phyloP scores from a whole-genome alignment of 129 eudicot species.

The Pittosporum tobira region DNA sequence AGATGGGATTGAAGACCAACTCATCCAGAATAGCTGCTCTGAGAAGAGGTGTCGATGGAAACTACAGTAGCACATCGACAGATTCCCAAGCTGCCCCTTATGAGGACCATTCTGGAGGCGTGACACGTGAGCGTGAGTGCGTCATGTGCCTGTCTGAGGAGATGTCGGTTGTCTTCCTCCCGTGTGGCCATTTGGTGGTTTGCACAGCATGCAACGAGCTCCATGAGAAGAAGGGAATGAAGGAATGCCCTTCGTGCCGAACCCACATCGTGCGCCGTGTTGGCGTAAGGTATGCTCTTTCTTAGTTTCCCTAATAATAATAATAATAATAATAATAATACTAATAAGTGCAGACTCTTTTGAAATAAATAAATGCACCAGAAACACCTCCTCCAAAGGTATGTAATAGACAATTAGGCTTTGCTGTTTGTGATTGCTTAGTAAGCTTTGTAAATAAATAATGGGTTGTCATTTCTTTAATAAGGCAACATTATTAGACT shows the following conservation, averaged over 20 bases:
- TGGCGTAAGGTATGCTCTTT: too few relatives aligned
- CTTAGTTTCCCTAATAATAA: too few relatives aligned
- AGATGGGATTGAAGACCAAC: conserved; percentile 50
- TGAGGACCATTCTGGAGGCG: conserved; percentile 39
- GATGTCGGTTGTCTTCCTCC: conserved; percentile 88
- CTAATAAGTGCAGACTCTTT: too few relatives aligned
- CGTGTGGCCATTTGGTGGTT: conserved; percentile 90
- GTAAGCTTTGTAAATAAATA: too few relatives aligned
- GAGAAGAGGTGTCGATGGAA: conserved; percentile 68
- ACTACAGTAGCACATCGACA: conserved; percentile 48
- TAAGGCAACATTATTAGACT: too few relatives aligned
- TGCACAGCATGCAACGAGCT: conserved; percentile 77
- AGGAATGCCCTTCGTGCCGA: conserved; percentile 93
- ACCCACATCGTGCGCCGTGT: conserved; percentile 53
- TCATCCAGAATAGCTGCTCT: conserved; percentile 88
- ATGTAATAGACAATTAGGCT: too few relatives aligned
- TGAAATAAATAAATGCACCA: too few relatives aligned
- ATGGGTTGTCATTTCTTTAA: too few relatives aligned
- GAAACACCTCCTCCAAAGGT: too few relatives aligned
- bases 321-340: too few relatives aligned
- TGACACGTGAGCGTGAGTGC: conserved; percentile 83
- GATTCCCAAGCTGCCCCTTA: conserved; percentile 25
- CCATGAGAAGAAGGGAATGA: conserved; percentile 87
- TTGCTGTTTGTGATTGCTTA: too few relatives aligned
- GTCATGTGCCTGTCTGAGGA: conserved; percentile 94